phyloP scores from a whole-genome alignment of 257 asterid species.

The Linaria vulgaris region DNA sequence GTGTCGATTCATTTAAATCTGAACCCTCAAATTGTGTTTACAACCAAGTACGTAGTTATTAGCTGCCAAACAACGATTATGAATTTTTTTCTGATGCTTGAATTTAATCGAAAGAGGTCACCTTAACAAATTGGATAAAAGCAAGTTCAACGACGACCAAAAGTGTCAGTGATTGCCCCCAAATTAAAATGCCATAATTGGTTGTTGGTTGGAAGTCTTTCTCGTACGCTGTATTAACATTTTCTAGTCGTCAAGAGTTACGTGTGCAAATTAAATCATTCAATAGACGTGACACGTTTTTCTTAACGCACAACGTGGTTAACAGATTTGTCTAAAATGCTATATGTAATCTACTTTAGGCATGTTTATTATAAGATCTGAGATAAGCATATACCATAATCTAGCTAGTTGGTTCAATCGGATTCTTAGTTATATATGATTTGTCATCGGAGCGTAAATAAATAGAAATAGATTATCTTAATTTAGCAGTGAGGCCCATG shows the following conservation, averaged over 20 bases:
- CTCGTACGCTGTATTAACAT: background rate
- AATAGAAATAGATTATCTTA: too few relatives aligned
- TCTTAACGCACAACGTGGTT: background rate
- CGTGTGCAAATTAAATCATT: background rate
- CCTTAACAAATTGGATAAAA: constrained; percentile 12
- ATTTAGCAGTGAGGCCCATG: too few relatives aligned
- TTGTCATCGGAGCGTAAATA: too few relatives aligned
- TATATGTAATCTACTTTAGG: too few relatives aligned
- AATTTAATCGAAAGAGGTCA: constrained; percentile 5
- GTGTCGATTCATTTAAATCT: background rate
- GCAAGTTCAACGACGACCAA: constrained; percentile 7
- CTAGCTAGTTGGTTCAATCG: too few relatives aligned
- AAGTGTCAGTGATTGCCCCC: background rate
- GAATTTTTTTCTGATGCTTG: background rate
- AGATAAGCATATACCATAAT: too few relatives aligned
- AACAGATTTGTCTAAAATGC: too few relatives aligned
- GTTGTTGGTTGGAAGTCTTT: constrained; percentile 13
- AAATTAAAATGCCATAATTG: background rate
- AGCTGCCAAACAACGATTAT: background rate
- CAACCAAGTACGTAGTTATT: constrained; percentile 1
- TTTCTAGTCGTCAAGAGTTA: background rate
- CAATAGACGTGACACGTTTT: background rate
- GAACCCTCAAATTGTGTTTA: constrained; percentile 4
- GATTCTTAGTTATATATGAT: too few relatives aligned
- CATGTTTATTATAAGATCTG: too few relatives aligned